Evolutionary conservation across 164 flowering plant species (phyloP).

Genomic region (Brasenia schreberi): DNA sequence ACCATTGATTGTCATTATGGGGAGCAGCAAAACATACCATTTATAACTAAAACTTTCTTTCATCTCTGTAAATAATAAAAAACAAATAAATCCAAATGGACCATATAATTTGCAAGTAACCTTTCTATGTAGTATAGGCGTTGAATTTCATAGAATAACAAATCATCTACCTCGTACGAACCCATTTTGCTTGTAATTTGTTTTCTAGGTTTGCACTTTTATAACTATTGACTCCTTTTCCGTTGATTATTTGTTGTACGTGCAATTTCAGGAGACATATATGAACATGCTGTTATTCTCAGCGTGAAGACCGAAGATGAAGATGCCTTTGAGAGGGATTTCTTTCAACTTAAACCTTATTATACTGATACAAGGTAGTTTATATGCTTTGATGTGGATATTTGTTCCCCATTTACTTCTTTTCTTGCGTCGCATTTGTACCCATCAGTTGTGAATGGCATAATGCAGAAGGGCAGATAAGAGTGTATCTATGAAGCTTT

Average conservation of each 20-base stretch:
- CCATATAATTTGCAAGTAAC: neutral
- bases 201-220: neutral
- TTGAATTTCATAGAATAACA: neutral
- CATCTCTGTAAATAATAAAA: too few species aligned
- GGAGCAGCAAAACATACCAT: neutral
- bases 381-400: neutral
- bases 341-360: slow-evolving; percentile 87
- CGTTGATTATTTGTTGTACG: neutral
- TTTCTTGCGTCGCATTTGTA: too few species aligned
- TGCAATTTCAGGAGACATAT: slow-evolving; percentile 55
- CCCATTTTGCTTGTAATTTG: neutral
- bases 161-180: neutral
- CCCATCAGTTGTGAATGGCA: too few species aligned
- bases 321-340: slow-evolving; percentile 93
- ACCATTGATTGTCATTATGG: too few species aligned
- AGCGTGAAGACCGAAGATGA: slow-evolving; percentile 87
- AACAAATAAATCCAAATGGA: neutral
- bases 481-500: too few species aligned
- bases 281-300: slow-evolving; percentile 89
- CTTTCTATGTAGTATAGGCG: neutral
- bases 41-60: neutral
- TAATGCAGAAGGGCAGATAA: too few species aligned
- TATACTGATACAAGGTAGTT: slow-evolving; percentile 76
- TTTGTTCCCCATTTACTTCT: too few species aligned
- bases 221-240: neutral